Evolutionary conservation across 2,329 filamentous ascomycete species (phyloP).

Genomic region (Aspergillus pseudonomiae): DNA sequence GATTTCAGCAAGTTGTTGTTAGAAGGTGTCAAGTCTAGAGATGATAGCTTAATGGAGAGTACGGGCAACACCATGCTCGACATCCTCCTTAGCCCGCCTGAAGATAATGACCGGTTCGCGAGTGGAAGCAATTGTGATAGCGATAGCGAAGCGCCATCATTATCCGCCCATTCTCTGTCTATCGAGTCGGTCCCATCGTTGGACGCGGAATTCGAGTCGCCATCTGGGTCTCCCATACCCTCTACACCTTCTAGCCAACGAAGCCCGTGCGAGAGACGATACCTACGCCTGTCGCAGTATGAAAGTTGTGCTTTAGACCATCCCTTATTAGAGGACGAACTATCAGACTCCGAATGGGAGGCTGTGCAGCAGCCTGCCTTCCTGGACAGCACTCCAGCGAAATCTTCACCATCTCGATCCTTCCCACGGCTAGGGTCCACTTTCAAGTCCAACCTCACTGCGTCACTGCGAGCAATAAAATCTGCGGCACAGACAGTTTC

Average conservation of each 20-base stretch:
- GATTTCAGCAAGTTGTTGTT: constrained; percentile 61
- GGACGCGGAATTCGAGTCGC: constrained; percentile 53
- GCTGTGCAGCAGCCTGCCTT: constrained; percentile 14
- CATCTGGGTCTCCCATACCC: constrained; percentile 47
- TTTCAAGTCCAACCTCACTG: constrained; percentile 66
- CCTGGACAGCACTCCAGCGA: constrained; percentile 17
- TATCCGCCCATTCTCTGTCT: constrained; percentile 56
- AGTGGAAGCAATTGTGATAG: constrained; percentile 48
- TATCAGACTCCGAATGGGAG: constrained; percentile 24
- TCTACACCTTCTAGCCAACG: constrained; percentile 45
- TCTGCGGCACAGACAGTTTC: constrained; percentile 64
- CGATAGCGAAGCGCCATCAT: constrained; percentile 46
- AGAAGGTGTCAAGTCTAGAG: constrained; percentile 53
- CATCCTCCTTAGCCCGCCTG: constrained; percentile 58
- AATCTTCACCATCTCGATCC: constrained; percentile 30
- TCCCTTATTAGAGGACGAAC: constrained; percentile 53
- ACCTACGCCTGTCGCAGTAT: constrained; percentile 53
- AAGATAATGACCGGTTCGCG: constrained; percentile 44
- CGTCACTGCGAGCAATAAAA: constrained; percentile 64
- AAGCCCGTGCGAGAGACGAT: constrained; percentile 43
- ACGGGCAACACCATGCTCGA: constrained; percentile 54
- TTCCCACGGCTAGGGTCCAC: constrained; percentile 50
- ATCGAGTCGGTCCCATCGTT: constrained; percentile 62
- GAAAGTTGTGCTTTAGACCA: constrained; percentile 62
- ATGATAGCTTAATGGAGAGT: constrained; percentile 48